phyloP scores from a whole-genome alignment of 176 grass and related monocot species.

The barley (Hordeum vulgare) region MorexV3_pseudomolecules_assembly NC_058522.1:536622637-536623136 shows the following conservation, averaged over 20 bases:
- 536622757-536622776: not conserved
- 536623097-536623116: not conserved
- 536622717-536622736: not conserved
- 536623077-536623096: not conserved
- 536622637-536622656: not conserved
- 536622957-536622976: no score
- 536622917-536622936: not conserved
- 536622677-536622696: not conserved
- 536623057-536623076: not conserved
- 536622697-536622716: not conserved
- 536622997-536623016: not conserved
- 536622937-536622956: no score
- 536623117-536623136: no score
- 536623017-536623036: not conserved
- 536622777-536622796: not conserved
- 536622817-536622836: not conserved
- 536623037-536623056: not conserved
- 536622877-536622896: not conserved
- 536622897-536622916: not conserved
- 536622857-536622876: not conserved
- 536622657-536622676: not conserved
- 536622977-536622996: not conserved
- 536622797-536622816: not conserved
- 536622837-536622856: not conserved
- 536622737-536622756: not conserved